A percentile compares a stretch with the other conserved stretches of the same genome.
Evolutionary conservation across 257 asterid species (phyloP).

Genomic region (Penstemon eatonii): DNA sequence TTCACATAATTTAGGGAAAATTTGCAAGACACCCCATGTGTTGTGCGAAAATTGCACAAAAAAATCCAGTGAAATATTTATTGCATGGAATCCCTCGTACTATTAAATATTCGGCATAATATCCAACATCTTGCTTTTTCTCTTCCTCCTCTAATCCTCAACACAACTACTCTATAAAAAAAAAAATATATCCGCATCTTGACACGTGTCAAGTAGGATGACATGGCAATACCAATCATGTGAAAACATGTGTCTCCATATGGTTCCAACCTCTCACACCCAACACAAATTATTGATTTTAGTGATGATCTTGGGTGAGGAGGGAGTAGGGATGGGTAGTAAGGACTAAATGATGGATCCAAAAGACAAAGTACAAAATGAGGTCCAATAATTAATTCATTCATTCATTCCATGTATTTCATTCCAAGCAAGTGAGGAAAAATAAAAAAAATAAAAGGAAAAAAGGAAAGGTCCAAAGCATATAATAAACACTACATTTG

Average conservation of each 20-base stretch:
- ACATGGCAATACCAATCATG: constrained; percentile 57
- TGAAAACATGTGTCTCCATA: constrained; percentile 63
- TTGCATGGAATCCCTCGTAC: no score
- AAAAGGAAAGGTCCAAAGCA: constrained; percentile 28
- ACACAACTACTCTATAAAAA: constrained; percentile 28
- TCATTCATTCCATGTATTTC: constrained; percentile 36
- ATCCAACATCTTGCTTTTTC: background rate
- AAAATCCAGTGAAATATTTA: no score
- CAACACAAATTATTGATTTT: constrained; percentile 45
- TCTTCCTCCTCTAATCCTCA: background rate
- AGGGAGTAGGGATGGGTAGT: constrained; percentile 27
- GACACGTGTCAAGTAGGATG: constrained; percentile 47
- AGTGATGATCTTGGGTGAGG: constrained; percentile 28
- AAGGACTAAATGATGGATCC: constrained; percentile 56
- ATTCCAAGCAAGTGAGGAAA: constrained; percentile 33
- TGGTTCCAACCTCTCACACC: constrained; percentile 43
- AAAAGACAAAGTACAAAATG: constrained; percentile 62
- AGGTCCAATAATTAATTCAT: constrained; percentile 51
- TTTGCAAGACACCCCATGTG: no score
- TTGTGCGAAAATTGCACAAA: no score
- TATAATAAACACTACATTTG: constrained; percentile 31
- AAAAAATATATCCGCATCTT: background rate
- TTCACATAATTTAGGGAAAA: background rate
- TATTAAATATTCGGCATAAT: background rate
- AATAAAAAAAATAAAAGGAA: constrained; percentile 9